phyloP scores from a whole-genome alignment of 352 stramenopile species.

The Globisporangium abappressorium region DNA sequence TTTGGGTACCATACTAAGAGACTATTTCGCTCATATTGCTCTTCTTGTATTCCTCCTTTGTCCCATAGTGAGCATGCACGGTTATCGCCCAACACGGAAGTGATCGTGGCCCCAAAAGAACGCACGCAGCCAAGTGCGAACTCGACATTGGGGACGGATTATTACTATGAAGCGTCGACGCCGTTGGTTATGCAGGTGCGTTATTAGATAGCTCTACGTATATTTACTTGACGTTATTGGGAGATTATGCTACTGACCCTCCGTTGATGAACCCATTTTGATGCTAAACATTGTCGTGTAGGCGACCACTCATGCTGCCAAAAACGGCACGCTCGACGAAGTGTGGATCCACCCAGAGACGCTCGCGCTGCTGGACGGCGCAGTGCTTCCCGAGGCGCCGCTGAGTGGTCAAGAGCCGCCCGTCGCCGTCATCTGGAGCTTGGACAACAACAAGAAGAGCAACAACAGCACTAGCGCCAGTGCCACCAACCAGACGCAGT shows the following conservation, averaged over 20 bases:
- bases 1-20: background rate
- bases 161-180: slow-evolving; percentile 61
- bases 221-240: too few species aligned
- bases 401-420: slow-evolving; percentile 34
- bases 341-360: slow-evolving; percentile 68
- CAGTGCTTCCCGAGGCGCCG: slow-evolving; percentile 28
- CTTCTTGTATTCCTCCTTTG: background rate
- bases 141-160: slow-evolving; percentile 37
- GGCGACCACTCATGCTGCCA: background rate
- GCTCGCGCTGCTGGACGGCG: slow-evolving; percentile 56
- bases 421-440: slow-evolving; percentile 38
- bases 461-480: background rate
- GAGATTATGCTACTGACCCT: too few species aligned
- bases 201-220: background rate
- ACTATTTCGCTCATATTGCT: background rate
- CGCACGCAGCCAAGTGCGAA: slow-evolving; percentile 29
- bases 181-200: slow-evolving; percentile 47
- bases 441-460: slow-evolving; percentile 3
- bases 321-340: slow-evolving; percentile 46
- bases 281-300: background rate
- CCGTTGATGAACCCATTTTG: background rate
- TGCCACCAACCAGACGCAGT: background rate
- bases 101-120: slow-evolving; percentile 78
- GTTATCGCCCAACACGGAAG: slow-evolving; percentile 63
- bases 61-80: slow-evolving; percentile 58